Evolutionary conservation across 306 rosid genomes (phyloP).

Genomic region (Adenanthera pavonina): DNA sequence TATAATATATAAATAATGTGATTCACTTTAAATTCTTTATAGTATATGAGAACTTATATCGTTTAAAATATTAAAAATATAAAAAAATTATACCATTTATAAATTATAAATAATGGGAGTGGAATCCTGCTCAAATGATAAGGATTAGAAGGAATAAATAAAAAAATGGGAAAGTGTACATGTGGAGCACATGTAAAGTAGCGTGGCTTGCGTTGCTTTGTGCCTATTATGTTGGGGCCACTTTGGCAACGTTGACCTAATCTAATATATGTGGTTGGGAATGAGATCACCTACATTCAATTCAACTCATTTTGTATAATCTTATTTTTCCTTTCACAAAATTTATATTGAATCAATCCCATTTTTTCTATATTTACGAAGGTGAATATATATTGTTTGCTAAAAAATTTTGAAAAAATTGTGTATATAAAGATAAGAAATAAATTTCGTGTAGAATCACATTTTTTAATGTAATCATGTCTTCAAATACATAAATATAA

Average conservation of each 20-base stretch:
- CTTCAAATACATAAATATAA: background rate
- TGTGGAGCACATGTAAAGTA: conserved; percentile 46
- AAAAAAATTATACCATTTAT: too few relatives aligned
- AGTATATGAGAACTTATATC: too few relatives aligned
- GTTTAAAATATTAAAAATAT: too few relatives aligned
- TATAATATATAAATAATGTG: too few relatives aligned
- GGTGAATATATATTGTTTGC: background rate
- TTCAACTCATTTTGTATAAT: background rate
- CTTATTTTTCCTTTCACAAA: background rate
- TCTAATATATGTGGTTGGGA: background rate
- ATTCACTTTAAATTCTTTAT: too few relatives aligned
- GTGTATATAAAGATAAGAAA: too few relatives aligned
- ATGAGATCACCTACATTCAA: background rate
- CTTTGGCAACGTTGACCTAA: conserved; percentile 11
- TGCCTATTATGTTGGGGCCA: conserved; percentile 26
- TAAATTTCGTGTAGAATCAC: background rate
- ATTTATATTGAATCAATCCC: background rate
- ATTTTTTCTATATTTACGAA: background rate
- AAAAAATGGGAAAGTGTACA: conserved; percentile 25
- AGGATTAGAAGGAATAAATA: background rate
- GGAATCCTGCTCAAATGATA: too few relatives aligned
- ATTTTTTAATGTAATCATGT: background rate
- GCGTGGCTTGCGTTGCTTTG: conserved; percentile 24
- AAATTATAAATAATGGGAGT: too few relatives aligned
- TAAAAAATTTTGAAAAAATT: too few relatives aligned